Conservation (phyloP, 768 basidiomycete species). For the Xanthoconium purpureum region DNA sequence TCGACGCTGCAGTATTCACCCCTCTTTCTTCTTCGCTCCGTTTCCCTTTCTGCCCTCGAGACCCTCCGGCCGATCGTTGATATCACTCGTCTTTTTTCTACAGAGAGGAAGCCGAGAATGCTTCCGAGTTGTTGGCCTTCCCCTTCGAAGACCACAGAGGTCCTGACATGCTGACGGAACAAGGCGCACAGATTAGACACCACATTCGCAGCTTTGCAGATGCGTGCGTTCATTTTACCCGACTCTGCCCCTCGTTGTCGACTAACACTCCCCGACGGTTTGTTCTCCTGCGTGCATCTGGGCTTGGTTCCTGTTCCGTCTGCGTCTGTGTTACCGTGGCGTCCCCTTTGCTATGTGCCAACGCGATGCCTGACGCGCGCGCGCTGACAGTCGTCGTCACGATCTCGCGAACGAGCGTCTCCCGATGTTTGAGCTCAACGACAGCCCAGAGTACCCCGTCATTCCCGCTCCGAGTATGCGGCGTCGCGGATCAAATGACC, state of each 20-base stretch:
- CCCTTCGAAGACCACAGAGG: conserved; percentile 39
- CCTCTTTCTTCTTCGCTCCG: too few species aligned
- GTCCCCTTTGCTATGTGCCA: too few species aligned
- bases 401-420: conserved; percentile 76
- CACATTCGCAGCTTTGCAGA: conserved; percentile 73
- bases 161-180: conserved; percentile 59
- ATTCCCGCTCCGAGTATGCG: conserved; percentile 68
- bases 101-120: conserved; percentile 79
- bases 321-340: background rate
- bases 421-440: conserved; percentile 48
- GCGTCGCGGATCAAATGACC: conserved; percentile 37
- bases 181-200: conserved; percentile 54
- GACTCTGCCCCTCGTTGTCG: background rate
- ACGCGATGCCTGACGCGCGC: too few species aligned
- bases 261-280: background rate
- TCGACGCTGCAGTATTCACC: background rate
- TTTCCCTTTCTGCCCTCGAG: background rate
- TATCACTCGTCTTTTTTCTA: background rate
- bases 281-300: background rate
- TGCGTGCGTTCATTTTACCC: conserved; percentile 49
- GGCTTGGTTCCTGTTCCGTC: background rate
- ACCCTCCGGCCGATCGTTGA: background rate
- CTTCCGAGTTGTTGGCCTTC: conserved; percentile 54
- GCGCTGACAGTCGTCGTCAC: conserved; percentile 65
- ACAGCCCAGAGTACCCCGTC: conserved; percentile 36